These are phyloP conservation scores for Hansenula anomala DNA, from an alignment of 1,139 yeast genomes.

Conservation along the genomic window DNA sequence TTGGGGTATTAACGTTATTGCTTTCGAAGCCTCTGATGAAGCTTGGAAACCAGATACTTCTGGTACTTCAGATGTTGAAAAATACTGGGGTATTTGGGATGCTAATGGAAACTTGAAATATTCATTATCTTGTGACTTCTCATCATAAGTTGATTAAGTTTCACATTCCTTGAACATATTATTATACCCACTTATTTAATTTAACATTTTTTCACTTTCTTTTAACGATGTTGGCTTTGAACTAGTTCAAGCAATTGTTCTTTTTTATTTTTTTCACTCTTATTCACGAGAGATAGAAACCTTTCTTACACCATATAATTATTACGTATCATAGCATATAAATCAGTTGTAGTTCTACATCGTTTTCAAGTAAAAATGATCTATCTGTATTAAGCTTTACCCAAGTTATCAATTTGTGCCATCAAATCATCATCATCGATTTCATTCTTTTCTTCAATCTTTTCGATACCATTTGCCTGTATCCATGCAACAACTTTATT, in stretches of 20 bases:
- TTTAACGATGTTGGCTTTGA: background rate
- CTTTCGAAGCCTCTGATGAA: slow-evolving; percentile 93
- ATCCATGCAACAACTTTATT: slow-evolving; percentile 59
- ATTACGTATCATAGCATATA: background rate
- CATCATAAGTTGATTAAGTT: slow-evolving; percentile 6
- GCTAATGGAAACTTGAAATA: slow-evolving; percentile 52
- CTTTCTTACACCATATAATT: background rate
- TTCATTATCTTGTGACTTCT: slow-evolving; percentile 51
- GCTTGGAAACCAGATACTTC: slow-evolving; percentile 92
- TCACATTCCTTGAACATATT: background rate
- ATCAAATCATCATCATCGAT: slow-evolving; percentile 31
- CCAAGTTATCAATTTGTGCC: slow-evolving; percentile 38
- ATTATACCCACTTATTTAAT: background rate
- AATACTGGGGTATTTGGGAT: slow-evolving; percentile 90
- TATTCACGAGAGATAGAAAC: too few relatives aligned
- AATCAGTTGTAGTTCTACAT: background rate
- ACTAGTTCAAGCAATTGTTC: too few relatives aligned
- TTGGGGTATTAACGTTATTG: slow-evolving; percentile 91
- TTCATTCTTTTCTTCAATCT: slow-evolving; percentile 16
- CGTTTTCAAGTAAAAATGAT: too few relatives aligned
- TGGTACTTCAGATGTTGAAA: slow-evolving; percentile 81
- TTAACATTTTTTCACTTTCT: background rate
- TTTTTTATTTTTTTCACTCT: too few relatives aligned
- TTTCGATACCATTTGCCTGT: slow-evolving; percentile 8
- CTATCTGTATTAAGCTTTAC: slow-evolving; percentile 16